These are phyloP conservation scores for Cercospora sp. DNA, from an alignment of 2,329 filamentous ascomycete species.

Conservation along the genomic window DNA sequence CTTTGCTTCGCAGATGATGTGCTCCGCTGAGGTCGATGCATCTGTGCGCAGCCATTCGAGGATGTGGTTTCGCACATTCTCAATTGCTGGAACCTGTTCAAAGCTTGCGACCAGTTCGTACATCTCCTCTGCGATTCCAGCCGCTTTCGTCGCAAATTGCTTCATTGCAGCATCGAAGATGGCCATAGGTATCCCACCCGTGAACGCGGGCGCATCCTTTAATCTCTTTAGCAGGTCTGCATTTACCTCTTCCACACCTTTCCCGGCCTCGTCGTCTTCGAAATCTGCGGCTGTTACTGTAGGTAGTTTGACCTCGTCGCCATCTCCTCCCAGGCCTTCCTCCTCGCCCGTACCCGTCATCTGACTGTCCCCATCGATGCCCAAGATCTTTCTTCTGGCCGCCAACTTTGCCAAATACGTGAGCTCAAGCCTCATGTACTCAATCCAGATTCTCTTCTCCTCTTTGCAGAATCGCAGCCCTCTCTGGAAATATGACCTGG, in stretches of 20 bases:
- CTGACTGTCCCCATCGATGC: constrained; percentile 56
- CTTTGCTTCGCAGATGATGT: constrained; percentile 68
- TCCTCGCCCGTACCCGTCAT: constrained; percentile 44
- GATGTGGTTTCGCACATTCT: constrained; percentile 71
- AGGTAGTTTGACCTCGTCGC: constrained; percentile 60
- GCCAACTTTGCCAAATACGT: constrained; percentile 84
- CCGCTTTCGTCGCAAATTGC: constrained; percentile 66
- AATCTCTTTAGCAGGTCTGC: constrained; percentile 62
- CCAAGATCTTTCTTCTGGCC: constrained; percentile 67
- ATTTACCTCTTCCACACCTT: constrained; percentile 53
- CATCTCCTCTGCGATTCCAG: constrained; percentile 69
- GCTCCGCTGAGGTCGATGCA: constrained; percentile 56
- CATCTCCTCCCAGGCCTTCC: constrained; percentile 48
- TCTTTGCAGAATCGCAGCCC: constrained; percentile 85
- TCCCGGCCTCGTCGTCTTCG: constrained; percentile 44
- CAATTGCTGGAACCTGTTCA: constrained; percentile 62
- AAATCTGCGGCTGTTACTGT: constrained; percentile 64
- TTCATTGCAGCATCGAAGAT: constrained; percentile 86
- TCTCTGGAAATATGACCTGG: constrained; percentile 82
- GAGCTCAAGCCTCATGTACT: constrained; percentile 90
- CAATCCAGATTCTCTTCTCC: constrained; percentile 75
- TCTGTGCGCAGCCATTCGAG: constrained; percentile 59
- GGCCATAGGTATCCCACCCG: constrained; percentile 89
- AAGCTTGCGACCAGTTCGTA: constrained; percentile 79
- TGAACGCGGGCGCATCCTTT: constrained; percentile 74